Evolutionary conservation across 148 eudicot species (phyloP), one percentile per base, ranked within the genome.

Genomic region (Nepenthes gracilis): DNA sequence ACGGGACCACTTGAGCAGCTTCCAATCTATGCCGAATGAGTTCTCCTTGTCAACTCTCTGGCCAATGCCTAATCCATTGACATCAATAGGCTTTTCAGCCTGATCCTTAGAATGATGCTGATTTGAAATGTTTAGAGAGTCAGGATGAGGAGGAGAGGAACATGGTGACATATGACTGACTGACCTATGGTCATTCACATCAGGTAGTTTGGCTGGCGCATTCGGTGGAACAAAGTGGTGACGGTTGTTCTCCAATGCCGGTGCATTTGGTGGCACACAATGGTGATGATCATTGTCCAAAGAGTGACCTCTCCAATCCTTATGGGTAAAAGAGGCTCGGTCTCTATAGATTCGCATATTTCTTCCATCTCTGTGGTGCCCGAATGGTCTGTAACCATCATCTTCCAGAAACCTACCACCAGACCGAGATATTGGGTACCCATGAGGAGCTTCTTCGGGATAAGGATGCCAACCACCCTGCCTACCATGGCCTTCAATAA

Each of bases 1-100:
- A 36, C 87, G 80, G 23, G 81, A 79, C 89, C 95, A 86, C 70
- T 86, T 86, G 57, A 79, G 64, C 63, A 91, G 84, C 71, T 84
- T 86, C 99, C 89, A 83, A 71, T 82, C 87, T 14, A 75, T 72
- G 34, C 73, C 87, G 64, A 73, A 53, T 11, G 75, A 68, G 61
- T 71, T 83, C 51, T 81, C 89, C 61, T 69, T 86, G 33, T 83
- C 87, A 47, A 67, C 35, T 70, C 60, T 81, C 64, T 66, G 89
- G 48, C 75, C 69, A 48, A 68, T 36, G 48, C 64, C 72, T 61
- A 66, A 59, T 36, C 72, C 86, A 72, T 74, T 71, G 57, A 48
- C 67, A 73, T 70, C 73, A 67, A 57, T 65, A 10, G n/a, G 13
- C 53, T 49, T 49, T 2, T n/a, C 13, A 10, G 13, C 53, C 13